Percentiles rank a stretch among this genome's conserved stretches.
Evolutionary conservation across 2,329 filamentous ascomycete species (phyloP).

Genomic region (Alternaria burnsii): DNA sequence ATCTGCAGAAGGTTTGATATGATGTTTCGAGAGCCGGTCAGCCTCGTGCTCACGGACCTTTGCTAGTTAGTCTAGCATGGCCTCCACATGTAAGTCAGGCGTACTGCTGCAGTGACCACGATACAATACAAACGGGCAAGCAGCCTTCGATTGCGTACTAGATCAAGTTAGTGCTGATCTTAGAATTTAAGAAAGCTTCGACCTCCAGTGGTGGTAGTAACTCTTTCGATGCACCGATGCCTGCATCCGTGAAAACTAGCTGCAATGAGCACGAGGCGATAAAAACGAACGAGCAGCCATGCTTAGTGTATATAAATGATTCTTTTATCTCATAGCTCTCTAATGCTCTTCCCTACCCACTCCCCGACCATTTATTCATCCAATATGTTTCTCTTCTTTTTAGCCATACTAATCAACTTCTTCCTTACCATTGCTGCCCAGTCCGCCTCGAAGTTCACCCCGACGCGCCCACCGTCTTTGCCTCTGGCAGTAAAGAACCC

Average conservation of each 20-base stretch:
- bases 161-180: slow-evolving; percentile 5
- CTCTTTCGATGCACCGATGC: neutral
- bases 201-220: neutral
- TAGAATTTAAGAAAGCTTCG: neutral
- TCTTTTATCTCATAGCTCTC: neutral
- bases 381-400: slow-evolving; percentile 31
- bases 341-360: neutral
- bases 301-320: slow-evolving; percentile 12
- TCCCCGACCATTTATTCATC: neutral
- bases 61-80: slow-evolving; percentile 7
- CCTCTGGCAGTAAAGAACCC: slow-evolving; percentile 78
- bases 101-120: neutral
- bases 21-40: slow-evolving; percentile 2
- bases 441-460: slow-evolving; percentile 65
- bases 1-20: slow-evolving; percentile 3
- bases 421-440: slow-evolving; percentile 23
- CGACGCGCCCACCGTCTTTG: slow-evolving; percentile 71
- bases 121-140: neutral
- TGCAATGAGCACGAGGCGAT: slow-evolving; percentile 4
- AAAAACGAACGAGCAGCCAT: neutral
- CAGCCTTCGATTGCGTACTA: neutral
- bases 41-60: slow-evolving; percentile 4
- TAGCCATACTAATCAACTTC: slow-evolving; percentile 28
- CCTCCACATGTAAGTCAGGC: slow-evolving; percentile 4
- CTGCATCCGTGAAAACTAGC: slow-evolving; percentile 8